These are phyloP conservation scores for Serendipita sp. DNA, from an alignment of 768 basidiomycete genomes.

Conservation along the genomic window DNA sequence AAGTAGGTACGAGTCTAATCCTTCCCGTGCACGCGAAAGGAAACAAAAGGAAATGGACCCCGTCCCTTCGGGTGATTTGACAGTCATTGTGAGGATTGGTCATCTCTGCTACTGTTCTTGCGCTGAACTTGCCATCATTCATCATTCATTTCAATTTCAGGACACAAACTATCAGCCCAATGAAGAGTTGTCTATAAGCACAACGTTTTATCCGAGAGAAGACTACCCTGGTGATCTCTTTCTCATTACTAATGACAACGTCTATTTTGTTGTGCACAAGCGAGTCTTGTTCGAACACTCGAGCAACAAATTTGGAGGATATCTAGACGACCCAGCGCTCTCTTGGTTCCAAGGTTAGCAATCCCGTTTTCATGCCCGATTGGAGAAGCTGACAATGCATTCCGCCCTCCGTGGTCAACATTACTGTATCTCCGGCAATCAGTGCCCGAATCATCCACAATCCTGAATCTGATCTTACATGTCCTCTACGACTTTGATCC, in stretches of 20 bases:
- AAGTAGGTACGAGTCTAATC: too few species aligned
- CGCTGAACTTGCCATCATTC: too few species aligned
- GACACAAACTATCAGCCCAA: too few species aligned
- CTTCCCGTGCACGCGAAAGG: too few species aligned
- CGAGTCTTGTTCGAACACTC: constrained; percentile 43
- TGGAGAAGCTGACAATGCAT: not conserved
- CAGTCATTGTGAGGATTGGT: too few species aligned
- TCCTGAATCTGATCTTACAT: constrained; percentile 61
- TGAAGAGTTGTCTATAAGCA: not conserved
- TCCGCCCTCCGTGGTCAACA: not conserved
- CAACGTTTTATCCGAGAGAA: constrained; percentile 1
- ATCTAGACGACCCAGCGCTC: constrained; percentile 29
- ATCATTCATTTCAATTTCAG: too few species aligned
- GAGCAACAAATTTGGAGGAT: constrained; percentile 40
- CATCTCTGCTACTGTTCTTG: too few species aligned
- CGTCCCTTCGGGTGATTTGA: too few species aligned
- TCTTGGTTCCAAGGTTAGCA: not conserved
- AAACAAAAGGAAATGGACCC: too few species aligned
- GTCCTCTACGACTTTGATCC: constrained; percentile 56
- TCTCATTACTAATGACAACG: constrained; percentile 54
- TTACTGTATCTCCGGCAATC: not conserved
- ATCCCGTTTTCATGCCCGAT: not conserved
- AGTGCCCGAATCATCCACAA: constrained; percentile 19
- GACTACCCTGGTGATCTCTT: constrained; percentile 29
- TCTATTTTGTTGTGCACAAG: constrained; percentile 72